Conservation (phyloP, 345 rosid genomes). For the Citrus hindsii region DNA sequence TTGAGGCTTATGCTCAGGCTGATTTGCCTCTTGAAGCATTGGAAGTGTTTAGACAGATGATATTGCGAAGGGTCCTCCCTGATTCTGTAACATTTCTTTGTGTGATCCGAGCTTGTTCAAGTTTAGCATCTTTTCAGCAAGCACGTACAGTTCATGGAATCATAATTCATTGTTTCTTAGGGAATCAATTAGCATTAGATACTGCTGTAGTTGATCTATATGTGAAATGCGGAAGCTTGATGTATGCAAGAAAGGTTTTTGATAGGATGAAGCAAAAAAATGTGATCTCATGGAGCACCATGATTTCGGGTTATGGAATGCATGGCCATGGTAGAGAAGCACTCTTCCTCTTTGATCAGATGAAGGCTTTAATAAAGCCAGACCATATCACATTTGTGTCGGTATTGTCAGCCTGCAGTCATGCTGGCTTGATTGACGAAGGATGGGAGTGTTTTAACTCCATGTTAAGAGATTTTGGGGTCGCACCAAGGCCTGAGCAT, state of each 20-base stretch:
- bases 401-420: slow-evolving; percentile 51
- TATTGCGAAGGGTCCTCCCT: slow-evolving; percentile 3
- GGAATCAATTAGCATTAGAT: slow-evolving; percentile 16
- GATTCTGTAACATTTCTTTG: slow-evolving; percentile 32
- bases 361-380: slow-evolving; percentile 42
- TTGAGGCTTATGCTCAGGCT: slow-evolving; percentile 28
- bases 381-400: slow-evolving; percentile 43
- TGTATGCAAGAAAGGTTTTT: slow-evolving; percentile 40
- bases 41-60: slow-evolving; percentile 18
- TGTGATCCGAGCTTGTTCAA: slow-evolving; percentile 27
- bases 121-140: slow-evolving; percentile 22
- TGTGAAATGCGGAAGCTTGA: slow-evolving; percentile 46
- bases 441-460: slow-evolving; percentile 49
- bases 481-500: slow-evolving; percentile 38
- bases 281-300: slow-evolving; percentile 48
- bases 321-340: slow-evolving; percentile 47
- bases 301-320: slow-evolving; percentile 53
- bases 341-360: slow-evolving; percentile 34
- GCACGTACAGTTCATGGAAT: slow-evolving; percentile 19
- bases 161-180: slow-evolving; percentile 9
- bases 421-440: slow-evolving; percentile 41
- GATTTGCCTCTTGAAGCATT: slow-evolving; percentile 27
- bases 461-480: slow-evolving; percentile 38
- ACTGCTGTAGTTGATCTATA: slow-evolving; percentile 34
- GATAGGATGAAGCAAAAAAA: slow-evolving; percentile 33